These are phyloP conservation scores for Fraxinus pennsylvanica DNA, from an alignment of 257 asterid genomes.

Conservation along the genomic window DNA sequence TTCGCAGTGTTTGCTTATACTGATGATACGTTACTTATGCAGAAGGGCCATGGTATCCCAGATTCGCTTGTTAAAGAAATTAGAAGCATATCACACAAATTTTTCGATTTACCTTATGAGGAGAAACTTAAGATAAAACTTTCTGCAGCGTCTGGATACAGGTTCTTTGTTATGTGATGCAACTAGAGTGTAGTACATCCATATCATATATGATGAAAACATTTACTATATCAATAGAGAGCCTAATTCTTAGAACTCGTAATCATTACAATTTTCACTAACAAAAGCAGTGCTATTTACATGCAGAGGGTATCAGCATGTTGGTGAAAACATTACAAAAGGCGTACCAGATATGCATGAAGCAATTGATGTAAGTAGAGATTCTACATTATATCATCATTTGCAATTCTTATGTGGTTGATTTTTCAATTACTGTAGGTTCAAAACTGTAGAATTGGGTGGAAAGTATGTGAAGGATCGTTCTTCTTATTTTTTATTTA, in stretches of 20 bases:
- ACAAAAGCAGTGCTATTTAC: background rate
- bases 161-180: constrained; percentile 40
- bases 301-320: constrained; percentile 84
- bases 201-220: background rate
- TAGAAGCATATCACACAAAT: constrained; percentile 54
- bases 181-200: background rate
- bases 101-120: constrained; percentile 71
- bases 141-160: constrained; percentile 77
- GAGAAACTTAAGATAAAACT: constrained; percentile 78
- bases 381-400: constrained; percentile 2
- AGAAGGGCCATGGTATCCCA: constrained; percentile 93
- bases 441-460: background rate
- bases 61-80: constrained; percentile 59
- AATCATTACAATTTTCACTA: constrained; percentile 4
- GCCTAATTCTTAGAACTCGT: background rate
- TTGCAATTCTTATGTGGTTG: background rate
- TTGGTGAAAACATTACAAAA: constrained; percentile 77
- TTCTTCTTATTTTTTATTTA: background rate
- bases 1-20: constrained; percentile 5
- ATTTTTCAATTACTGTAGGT: background rate
- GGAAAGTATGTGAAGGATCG: background rate
- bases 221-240: background rate
- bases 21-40: constrained; percentile 24
- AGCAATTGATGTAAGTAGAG: constrained; percentile 85
- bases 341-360: constrained; percentile 90